Conservation (phyloP, 164 flowering plant species). For the Berberis thunbergii region DNA sequence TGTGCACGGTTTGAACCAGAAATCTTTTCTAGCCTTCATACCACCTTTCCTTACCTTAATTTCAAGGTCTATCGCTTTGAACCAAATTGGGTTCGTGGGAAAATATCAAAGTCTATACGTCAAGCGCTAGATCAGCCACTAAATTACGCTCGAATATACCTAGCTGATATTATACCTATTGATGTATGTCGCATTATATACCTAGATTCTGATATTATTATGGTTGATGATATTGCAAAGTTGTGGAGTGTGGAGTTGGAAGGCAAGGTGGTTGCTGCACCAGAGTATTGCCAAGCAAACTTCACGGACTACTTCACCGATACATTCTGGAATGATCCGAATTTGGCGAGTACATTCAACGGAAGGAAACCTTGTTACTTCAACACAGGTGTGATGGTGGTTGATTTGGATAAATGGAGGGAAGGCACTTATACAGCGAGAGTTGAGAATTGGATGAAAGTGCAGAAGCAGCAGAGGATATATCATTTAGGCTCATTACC, state of each 20-base stretch:
- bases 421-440: slow-evolving; percentile 38
- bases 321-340: slow-evolving; percentile 43
- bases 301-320: slow-evolving; percentile 53
- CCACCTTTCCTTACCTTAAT: slow-evolving; percentile 59
- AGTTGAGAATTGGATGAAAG: slow-evolving; percentile 59
- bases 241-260: slow-evolving; percentile 52
- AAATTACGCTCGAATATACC: slow-evolving; percentile 64
- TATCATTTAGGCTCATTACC: slow-evolving; percentile 51
- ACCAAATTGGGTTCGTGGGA: slow-evolving; percentile 31
- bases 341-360: slow-evolving; percentile 26
- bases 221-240: slow-evolving; percentile 51
- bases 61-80: slow-evolving; percentile 48
- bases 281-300: slow-evolving; percentile 11
- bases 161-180: slow-evolving; percentile 39
- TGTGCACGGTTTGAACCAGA: slow-evolving; percentile 21
- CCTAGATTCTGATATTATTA: slow-evolving; percentile 1
- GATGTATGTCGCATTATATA: slow-evolving; percentile 49
- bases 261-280: slow-evolving; percentile 11
- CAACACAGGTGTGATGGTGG: slow-evolving; percentile 27
- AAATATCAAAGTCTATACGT: slow-evolving; percentile 58
- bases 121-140: slow-evolving; percentile 68
- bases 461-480: slow-evolving; percentile 50
- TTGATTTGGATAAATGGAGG: slow-evolving; percentile 58
- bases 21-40: slow-evolving; percentile 26
- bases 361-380: slow-evolving; percentile 45